Evolutionary conservation across 768 basidiomycete species (phyloP).

Genomic region (Butyriboletus loyo): DNA sequence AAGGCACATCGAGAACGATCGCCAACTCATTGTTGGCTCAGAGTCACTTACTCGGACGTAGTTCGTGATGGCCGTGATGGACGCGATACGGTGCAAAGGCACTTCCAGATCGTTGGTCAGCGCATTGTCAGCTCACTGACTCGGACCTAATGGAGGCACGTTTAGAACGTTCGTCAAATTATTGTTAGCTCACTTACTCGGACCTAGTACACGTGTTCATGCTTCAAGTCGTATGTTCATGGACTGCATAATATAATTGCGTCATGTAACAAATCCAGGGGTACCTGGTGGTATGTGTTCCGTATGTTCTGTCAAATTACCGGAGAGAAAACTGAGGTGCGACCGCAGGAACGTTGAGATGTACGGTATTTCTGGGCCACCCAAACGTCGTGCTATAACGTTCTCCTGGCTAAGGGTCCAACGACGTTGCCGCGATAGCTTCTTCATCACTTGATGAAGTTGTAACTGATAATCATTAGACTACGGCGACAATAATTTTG

Average conservation of each 20-base stretch:
- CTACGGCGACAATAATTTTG: neutral
- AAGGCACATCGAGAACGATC: neutral
- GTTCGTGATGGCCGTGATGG: neutral
- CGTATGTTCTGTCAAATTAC: neutral
- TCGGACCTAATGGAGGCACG: neutral
- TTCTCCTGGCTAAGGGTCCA: neutral
- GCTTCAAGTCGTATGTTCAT: neutral
- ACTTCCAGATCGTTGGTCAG: neutral
- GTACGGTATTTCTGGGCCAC: neutral
- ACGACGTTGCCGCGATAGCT: neutral
- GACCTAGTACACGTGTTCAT: neutral
- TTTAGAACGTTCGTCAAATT: neutral
- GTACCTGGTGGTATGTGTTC: neutral
- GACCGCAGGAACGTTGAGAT: neutral
- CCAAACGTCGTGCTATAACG: no score
- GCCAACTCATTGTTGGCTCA: neutral
- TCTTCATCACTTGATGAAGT: neutral
- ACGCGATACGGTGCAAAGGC: neutral
- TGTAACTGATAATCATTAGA: neutral
- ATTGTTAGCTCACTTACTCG: neutral
- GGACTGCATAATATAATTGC: neutral
- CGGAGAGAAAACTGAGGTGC: neutral
- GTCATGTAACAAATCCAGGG: neutral
- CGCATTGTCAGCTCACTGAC: neutral
- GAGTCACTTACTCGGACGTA: neutral